Percentiles rank a stretch among this genome's conserved stretches.
phyloP scores from a whole-genome alignment of 768 basidiomycete species.

The Hypholoma fasciculare region DNA sequence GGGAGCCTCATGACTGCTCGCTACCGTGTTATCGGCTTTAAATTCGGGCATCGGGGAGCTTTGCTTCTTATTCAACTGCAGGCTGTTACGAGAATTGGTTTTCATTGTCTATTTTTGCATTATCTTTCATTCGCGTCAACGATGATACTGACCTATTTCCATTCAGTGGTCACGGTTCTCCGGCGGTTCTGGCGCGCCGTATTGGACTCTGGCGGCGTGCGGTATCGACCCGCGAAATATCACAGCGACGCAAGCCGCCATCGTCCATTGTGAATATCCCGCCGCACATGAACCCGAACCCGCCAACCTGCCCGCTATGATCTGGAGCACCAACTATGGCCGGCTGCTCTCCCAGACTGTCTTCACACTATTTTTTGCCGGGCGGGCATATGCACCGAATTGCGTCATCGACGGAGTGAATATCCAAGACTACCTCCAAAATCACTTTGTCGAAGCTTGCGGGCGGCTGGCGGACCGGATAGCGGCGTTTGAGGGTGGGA shows the following conservation, averaged over 20 bases:
- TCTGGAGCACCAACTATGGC: slow-evolving; percentile 96
- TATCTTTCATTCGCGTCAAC: background rate
- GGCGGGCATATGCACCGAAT: slow-evolving; percentile 84
- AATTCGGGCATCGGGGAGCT: too few species aligned
- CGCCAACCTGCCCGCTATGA: slow-evolving; percentile 83
- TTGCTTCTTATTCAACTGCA: too few species aligned
- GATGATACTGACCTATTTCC: background rate
- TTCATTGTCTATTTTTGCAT: too few species aligned
- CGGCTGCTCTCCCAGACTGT: slow-evolving; percentile 85
- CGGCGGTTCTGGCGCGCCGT: slow-evolving; percentile 93
- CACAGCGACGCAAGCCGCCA: slow-evolving; percentile 81
- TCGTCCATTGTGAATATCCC: slow-evolving; percentile 90
- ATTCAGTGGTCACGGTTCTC: slow-evolving; percentile 92
- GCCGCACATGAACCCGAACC: slow-evolving; percentile 63
- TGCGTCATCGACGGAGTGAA: slow-evolving; percentile 90
- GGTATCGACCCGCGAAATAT: slow-evolving; percentile 87
- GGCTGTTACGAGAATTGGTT: too few species aligned
- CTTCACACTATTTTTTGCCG: slow-evolving; percentile 95
- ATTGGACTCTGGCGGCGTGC: slow-evolving; percentile 89
- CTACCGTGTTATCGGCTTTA: too few species aligned
- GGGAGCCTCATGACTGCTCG: too few species aligned
- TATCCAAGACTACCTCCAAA: slow-evolving; percentile 87
- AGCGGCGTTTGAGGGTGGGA: slow-evolving; percentile 57
- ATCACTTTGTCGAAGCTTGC: slow-evolving; percentile 75
- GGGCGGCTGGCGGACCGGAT: slow-evolving; percentile 77